These are phyloP conservation scores for Cubamyces sp. DNA, from an alignment of 768 basidiomycete genomes.

Conservation along the genomic window DNA sequence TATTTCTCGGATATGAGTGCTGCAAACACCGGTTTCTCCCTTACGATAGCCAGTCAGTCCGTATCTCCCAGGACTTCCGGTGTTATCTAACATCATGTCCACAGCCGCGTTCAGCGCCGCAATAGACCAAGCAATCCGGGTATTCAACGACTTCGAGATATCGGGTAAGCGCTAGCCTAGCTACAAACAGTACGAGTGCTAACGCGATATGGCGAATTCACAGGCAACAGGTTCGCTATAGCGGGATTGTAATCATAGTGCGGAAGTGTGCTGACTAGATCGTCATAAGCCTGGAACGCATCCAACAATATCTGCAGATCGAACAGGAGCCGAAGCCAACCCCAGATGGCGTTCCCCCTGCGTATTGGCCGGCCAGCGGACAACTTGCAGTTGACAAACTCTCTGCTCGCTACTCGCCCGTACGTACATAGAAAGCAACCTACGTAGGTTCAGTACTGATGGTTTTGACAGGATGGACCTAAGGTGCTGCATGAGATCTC, in stretches of 20 bases:
- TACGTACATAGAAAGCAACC: neutral
- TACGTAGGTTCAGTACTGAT: neutral
- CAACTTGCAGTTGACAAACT: slow-evolving; percentile 47
- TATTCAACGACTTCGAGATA: slow-evolving; percentile 47
- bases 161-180: slow-evolving; percentile 33
- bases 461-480: slow-evolving; percentile 43
- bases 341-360: slow-evolving; percentile 46
- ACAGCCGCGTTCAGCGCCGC: slow-evolving; percentile 52
- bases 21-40: slow-evolving; percentile 41
- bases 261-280: neutral
- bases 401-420: slow-evolving; percentile 42
- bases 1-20: slow-evolving; percentile 46
- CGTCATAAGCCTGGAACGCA: slow-evolving; percentile 39
- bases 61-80: neutral
- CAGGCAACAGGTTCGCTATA: neutral
- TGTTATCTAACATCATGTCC: neutral
- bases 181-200: neutral
- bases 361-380: slow-evolving; percentile 57
- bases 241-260: slow-evolving; percentile 28
- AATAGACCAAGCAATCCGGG: slow-evolving; percentile 51
- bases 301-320: slow-evolving; percentile 50
- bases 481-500: slow-evolving; percentile 59
- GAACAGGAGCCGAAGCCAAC: slow-evolving; percentile 49
- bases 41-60: slow-evolving; percentile 43
- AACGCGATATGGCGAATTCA: neutral